Percentiles rank a stretch among this genome's conserved stretches.
Evolutionary conservation across 2,329 filamentous ascomycete species (phyloP).

Genomic region (Hortaea werneckii): DNA sequence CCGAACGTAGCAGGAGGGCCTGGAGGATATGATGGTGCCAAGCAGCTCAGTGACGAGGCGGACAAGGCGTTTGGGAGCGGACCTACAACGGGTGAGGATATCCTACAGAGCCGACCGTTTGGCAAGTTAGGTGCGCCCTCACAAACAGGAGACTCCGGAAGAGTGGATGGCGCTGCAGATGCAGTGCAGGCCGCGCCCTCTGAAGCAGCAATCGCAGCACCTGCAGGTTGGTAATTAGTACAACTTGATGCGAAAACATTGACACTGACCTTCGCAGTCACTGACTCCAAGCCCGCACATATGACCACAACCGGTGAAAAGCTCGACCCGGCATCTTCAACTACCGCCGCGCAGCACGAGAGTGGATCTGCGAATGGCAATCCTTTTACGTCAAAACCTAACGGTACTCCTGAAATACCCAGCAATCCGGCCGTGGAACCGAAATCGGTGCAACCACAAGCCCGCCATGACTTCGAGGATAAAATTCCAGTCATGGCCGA

Average conservation of each 20-base stretch:
- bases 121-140: neutral
- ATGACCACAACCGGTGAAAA: slow-evolving; percentile 6
- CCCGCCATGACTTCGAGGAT: slow-evolving; percentile 9
- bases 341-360: neutral
- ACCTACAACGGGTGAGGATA: neutral
- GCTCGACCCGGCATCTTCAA: neutral
- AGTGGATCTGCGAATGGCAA: neutral
- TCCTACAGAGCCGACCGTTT: neutral
- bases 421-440: too few species aligned
- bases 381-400: too few species aligned
- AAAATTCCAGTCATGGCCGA: slow-evolving; percentile 16
- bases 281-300: slow-evolving; percentile 5
- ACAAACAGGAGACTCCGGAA: slow-evolving; percentile 1
- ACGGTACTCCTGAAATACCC: too few species aligned
- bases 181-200: slow-evolving; percentile 1
- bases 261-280: slow-evolving; percentile 1
- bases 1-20: neutral
- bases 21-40: neutral
- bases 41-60: neutral
- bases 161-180: slow-evolving; percentile 5
- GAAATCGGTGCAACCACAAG: neutral
- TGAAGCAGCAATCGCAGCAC: slow-evolving; percentile 1
- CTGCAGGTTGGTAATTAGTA: neutral
- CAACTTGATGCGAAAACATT: neutral
- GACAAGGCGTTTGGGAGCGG: neutral